Percentiles rank a stretch among this genome's conserved stretches.
These are phyloP conservation scores for Rhizopogon vesiculosus DNA, from an alignment of 768 basidiomycete genomes.

Conservation along the genomic window DNA sequence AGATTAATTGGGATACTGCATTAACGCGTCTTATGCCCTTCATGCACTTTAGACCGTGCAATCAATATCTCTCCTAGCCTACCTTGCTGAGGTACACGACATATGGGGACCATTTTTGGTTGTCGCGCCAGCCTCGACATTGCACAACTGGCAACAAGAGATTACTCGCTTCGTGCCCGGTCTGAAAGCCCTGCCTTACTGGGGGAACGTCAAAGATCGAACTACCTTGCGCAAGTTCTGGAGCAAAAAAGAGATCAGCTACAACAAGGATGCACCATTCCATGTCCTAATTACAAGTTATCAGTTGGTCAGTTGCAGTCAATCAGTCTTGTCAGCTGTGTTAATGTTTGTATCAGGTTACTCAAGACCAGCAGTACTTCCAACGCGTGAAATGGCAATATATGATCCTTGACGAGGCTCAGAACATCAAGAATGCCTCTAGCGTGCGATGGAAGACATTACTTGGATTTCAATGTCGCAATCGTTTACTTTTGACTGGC, in stretches of 20 bases:
- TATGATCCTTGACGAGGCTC: slow-evolving; percentile 99
- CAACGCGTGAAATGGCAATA: slow-evolving; percentile 99
- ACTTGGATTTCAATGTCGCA: slow-evolving; percentile 92
- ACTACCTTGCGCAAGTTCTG: slow-evolving; percentile 94
- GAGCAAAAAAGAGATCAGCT: slow-evolving; percentile 96
- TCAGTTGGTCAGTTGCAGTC: slow-evolving; percentile 62
- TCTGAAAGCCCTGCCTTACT: slow-evolving; percentile 94
- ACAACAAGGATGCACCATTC: slow-evolving; percentile 92
- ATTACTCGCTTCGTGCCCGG: slow-evolving; percentile 91
- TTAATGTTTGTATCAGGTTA: slow-evolving; percentile 49
- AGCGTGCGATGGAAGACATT: slow-evolving; percentile 97
- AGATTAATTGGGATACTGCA: slow-evolving; percentile 7
- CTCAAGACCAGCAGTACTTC: slow-evolving; percentile 97
- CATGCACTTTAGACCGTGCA: slow-evolving; percentile 73
- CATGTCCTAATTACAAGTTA: slow-evolving; percentile 97
- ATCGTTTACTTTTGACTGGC: slow-evolving; percentile 90
- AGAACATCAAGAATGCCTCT: slow-evolving; percentile 98
- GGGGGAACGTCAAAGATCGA: slow-evolving; percentile 97
- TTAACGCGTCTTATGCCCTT: neutral
- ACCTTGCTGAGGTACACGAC: slow-evolving; percentile 94
- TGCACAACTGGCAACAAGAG: slow-evolving; percentile 99
- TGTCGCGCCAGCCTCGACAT: slow-evolving; percentile 93
- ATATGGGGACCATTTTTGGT: slow-evolving; percentile 99
- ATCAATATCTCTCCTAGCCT: slow-evolving; percentile 93
- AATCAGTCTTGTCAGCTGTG: neutral